Evolutionary conservation across 1,139 yeast genomes (phyloP).

Genomic region (Saccharomyces hybrid): DNA sequence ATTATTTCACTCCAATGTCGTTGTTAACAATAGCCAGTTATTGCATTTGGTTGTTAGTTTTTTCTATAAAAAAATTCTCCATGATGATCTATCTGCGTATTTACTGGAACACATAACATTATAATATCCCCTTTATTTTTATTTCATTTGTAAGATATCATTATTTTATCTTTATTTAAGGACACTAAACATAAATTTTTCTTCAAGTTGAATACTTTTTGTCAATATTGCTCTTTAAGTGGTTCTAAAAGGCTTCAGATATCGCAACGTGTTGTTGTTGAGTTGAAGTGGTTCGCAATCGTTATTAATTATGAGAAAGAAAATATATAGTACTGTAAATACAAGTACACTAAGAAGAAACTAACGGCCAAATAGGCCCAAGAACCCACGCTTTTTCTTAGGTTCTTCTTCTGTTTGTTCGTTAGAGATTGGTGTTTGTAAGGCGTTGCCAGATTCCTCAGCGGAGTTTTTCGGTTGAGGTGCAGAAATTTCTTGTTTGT

Average conservation of each 20-base stretch:
- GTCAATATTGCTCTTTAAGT: too few relatives aligned
- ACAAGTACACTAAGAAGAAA: background rate
- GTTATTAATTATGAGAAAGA: too few relatives aligned
- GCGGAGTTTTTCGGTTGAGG: background rate
- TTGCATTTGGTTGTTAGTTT: conserved; percentile 20
- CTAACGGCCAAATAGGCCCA: conserved; percentile 42
- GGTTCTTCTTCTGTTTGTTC: conserved; percentile 11
- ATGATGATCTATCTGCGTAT: background rate
- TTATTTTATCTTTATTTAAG: too few relatives aligned
- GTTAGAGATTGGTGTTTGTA: conserved; percentile 2
- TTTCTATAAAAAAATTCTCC: conserved; percentile 12
- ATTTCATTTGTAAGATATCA: background rate
- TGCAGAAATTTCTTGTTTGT: conserved; percentile 10
- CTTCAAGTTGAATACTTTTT: too few relatives aligned
- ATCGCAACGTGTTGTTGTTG: background rate
- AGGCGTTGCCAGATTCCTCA: background rate
- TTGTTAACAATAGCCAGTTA: conserved; percentile 18
- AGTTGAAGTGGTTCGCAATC: background rate
- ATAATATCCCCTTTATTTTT: background rate
- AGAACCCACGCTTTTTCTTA: conserved; percentile 39
- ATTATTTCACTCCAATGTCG: conserved; percentile 21
- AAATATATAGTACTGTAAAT: background rate
- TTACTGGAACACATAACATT: too few relatives aligned
- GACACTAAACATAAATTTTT: too few relatives aligned
- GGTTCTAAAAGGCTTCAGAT: too few relatives aligned